Base-by-base conservation (phyloP, 2,329 filamentous ascomycete species). In the Sphaerulina vaccinii region DNA sequence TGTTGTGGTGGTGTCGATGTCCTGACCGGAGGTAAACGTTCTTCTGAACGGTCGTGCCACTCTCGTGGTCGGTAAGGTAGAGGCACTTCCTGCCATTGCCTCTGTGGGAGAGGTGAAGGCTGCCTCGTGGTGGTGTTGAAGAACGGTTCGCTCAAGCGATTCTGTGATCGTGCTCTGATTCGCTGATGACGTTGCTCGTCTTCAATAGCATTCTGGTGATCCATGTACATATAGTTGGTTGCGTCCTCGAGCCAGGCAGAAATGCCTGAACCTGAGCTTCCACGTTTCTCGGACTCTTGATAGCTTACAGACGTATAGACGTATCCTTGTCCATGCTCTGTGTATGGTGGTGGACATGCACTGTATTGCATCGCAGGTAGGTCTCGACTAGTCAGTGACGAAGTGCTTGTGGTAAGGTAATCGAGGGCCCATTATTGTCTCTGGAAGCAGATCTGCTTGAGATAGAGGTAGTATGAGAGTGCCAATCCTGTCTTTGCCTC, bases 71-170 rank as follows among this genome's bases (percentile, higher is more conserved):
- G 56, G 39, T 58, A 60, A 8, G 56, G 44, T 13, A 56, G 35
- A 8, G 59, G 53, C 19, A 58, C 37, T 11, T 56, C 45, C 37
- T 59, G 44, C 57, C 61, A 59, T 49, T 63, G 59, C n/a, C 45
- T 53, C 37, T 60, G 55, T 33, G 59, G 57, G 18, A 57, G 48
- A 15, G 59, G 16, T 6, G 22, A 23, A n/a, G 42, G 16, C 22
- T 27, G 18, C 15, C 24, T 32, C 35, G 19, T 15, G 3, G 44
- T 18, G 23, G n/a, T 38, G 6, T 16, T 47, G 22, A 11, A 38
- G n/a, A 37, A 11, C 16, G 32, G 44, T 19, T 37, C 44, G 23
- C 44, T 27, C 13, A 33, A 27, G n/a, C 24, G 45, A 19, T 23
- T 40, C 35, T 49, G 45, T 22, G 38, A 27, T 41, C 27, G 36